Base-by-base conservation (phyloP, 805 yeast genomes). In the Sungouiozyma intestinalis region DNA sequence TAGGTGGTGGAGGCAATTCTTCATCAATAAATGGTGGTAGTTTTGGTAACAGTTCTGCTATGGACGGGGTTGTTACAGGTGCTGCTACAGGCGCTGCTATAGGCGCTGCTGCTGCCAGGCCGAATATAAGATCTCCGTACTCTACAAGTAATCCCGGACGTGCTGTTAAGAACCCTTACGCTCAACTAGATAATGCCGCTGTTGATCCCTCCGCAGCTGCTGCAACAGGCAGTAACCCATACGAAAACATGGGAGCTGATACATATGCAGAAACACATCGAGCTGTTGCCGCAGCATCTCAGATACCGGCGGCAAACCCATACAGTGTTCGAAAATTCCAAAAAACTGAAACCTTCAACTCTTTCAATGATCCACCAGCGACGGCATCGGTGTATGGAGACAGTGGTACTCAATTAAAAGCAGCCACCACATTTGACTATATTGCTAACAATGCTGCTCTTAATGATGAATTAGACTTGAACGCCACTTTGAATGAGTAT, bases 401-500 rank as follows among this genome's bases (percentile, higher is more conserved):
- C 2, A 19, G 16, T 3, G 8, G 14, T 15, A 27, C 21, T 14
- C 35, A 33, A 33, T 35, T 33, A 21, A 17, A 18, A 17, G 35
- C 17, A 6, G 31, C 19, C 32, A 16, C 44, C 1, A 21, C 42
- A 4, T 39, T 40, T 11, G 42, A 35, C 14, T 31, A 38, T 14
- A 40, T 31, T 31, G 38, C 47, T 17, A 41, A 45, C 16, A 44
- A 42, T 27, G 46, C 44, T 16, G 49, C 45, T 5, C 39, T 45
- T 14, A 60, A 57, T 17, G 65, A 63, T 24, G 68, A 64, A 33
- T 44, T 62, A 16, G 61, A 60, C 42, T 42, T 58, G 18, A 58
- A 57, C 39, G 58, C 52, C 9, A 47, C 60, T 5, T 34, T 48
- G n/a, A 39, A 50, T 35, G 54, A 47, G 16, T 44, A 41, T 29